Evolutionary conservation across 345 rosid species (phyloP).

Genomic region (Hypericum androsaemum): DNA sequence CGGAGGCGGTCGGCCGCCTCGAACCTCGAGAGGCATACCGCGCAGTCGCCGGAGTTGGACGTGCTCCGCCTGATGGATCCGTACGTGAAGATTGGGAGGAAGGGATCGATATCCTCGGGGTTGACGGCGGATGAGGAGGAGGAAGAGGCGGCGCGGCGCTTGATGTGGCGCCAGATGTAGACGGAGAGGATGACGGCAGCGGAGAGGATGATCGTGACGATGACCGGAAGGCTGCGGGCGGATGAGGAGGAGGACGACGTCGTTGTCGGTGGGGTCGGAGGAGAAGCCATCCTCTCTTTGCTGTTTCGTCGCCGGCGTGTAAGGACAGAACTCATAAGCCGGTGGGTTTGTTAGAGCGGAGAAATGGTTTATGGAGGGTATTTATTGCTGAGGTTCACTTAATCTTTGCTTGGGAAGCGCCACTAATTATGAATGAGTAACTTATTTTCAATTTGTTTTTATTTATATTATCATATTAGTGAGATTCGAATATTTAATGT

Average conservation of each 20-base stretch:
- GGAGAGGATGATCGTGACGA: background rate
- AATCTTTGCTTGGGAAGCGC: no score
- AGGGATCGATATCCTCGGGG: slow-evolving; percentile 25
- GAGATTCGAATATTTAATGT: no score
- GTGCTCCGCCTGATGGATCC: slow-evolving; percentile 60
- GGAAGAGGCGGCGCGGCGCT: background rate
- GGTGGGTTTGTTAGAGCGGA: no score
- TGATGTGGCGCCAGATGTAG: background rate
- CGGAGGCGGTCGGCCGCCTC: slow-evolving; percentile 69
- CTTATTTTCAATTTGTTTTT: no score
- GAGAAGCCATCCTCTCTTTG: background rate
- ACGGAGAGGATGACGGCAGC: background rate
- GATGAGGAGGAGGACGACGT: background rate
- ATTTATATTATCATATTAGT: no score
- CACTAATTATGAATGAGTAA: no score
- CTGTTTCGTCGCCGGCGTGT: background rate
- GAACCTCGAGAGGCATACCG: slow-evolving; percentile 76
- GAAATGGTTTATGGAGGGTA: no score
- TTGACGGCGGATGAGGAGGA: slow-evolving; percentile 36
- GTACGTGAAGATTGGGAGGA: slow-evolving; percentile 74
- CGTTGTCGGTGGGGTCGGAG: background rate
- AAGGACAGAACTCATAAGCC: no score
- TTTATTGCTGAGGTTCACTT: no score
- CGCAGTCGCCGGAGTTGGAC: slow-evolving; percentile 52
- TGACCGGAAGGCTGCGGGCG: background rate